A percentile compares a stretch with the other conserved stretches of the same genome.
These are phyloP conservation scores for Coemansia sp. DNA, from an alignment of 192 early-diverging fungal genomes.

Conservation along the genomic window DNA sequence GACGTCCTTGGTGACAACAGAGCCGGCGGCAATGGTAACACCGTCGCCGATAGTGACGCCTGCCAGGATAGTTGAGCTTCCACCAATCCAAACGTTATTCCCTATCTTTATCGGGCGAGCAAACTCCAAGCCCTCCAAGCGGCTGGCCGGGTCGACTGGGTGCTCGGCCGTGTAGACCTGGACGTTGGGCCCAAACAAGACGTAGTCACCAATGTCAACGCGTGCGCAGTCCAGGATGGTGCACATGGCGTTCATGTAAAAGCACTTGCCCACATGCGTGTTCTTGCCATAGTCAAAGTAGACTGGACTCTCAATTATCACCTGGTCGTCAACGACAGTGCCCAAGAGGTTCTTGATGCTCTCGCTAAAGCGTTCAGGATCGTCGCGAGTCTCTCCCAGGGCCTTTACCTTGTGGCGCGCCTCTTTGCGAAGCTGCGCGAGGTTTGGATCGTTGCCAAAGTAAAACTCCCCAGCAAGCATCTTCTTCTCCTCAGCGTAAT, in stretches of 20 bases:
- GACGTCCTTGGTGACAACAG: conserved; percentile 88
- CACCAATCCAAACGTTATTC: conserved; percentile 87
- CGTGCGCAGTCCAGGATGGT: conserved; percentile 70
- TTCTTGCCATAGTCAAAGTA: conserved; percentile 75
- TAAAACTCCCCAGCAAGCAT: conserved; percentile 67
- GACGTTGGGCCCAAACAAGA: conserved; percentile 72
- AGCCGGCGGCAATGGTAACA: conserved; percentile 70
- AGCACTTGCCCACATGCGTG: conserved; percentile 66
- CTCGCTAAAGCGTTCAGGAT: conserved; percentile 17
- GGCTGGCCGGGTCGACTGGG: conserved; percentile 57
- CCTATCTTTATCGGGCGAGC: conserved; percentile 63
- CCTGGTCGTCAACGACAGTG: conserved; percentile 51
- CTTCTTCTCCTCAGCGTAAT: conserved; percentile 56
- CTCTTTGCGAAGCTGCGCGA: conserved; percentile 30
- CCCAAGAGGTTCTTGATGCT: conserved; percentile 58
- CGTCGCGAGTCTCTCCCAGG: conserved; percentile 16
- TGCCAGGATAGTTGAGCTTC: conserved; percentile 70
- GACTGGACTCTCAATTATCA: conserved; percentile 66
- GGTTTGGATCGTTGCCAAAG: conserved; percentile 54
- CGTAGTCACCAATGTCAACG: conserved; percentile 72
- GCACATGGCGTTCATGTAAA: conserved; percentile 77
- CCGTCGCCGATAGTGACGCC: conserved; percentile 88
- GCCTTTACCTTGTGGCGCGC: conserved; percentile 33
- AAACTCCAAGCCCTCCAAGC: conserved; percentile 13
- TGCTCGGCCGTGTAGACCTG: conserved; percentile 74